Evolutionary conservation across 371 early-diverging fungal genomes (phyloP), one percentile per base, ranked within the genome.

Genomic region (Rhizopus microsporus): DNA sequence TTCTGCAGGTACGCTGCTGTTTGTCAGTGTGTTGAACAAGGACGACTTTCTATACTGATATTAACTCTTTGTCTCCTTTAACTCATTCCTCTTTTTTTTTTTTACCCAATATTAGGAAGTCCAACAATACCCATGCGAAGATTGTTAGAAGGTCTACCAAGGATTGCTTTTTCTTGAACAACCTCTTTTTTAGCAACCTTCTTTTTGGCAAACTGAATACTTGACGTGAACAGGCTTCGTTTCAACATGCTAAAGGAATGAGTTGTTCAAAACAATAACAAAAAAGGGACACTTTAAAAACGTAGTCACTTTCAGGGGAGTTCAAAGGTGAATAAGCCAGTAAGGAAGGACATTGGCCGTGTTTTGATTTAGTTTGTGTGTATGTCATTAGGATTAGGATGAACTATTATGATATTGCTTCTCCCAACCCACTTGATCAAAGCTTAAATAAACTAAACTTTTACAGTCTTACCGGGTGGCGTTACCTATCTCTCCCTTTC

Each of bases 81-180:
- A 29, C 15, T 9, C 12, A 3, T 12, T 44, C 31, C 23, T 23
- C 23, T 23, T 23, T 23, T 2, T 23, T 50, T 10, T 54, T 15
- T 44, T 50, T 78, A 78, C 80, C 92, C 99, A 65, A 96, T 94
- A 74, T 99, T 99, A 63, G 99, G 99, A 56, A 99, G 72, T 44
- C 97, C 98, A 39, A 99, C 97, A 17, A 97, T 80, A 59, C 91
- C 97, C 83, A 97, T 92, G 73, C 92, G 90, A 61, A 98, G 75
- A 78, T 94, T 94, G 72, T 93, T 91, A 33, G 88, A 81, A 48
- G 90, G 89, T 51, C 89, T 63, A 29, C 80, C 78, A 8, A 80
- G 55, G n/a, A 80, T 40, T 65, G 85, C 87, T 16, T 57, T 66
- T 30, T 65, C 60, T 17, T 48, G n/a, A 4, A 16, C 38, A 37